Evolutionary conservation across 768 basidiomycete species (phyloP).

Genomic region (Calocera viscosa): DNA sequence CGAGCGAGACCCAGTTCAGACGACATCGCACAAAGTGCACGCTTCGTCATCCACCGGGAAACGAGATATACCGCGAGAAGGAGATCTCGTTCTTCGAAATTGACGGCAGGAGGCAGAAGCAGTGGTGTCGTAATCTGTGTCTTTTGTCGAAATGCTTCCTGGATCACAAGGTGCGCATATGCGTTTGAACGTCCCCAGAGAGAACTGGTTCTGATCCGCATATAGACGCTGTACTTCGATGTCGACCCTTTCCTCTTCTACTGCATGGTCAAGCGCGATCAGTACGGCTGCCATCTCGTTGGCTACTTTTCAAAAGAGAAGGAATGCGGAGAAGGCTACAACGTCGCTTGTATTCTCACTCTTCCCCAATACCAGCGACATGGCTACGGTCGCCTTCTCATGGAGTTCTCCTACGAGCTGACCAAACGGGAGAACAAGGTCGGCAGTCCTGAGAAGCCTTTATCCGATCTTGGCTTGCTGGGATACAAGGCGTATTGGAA

Average conservation of each 20-base stretch:
- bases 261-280: constrained; percentile 91
- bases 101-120: constrained; percentile 88
- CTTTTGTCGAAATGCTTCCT: constrained; percentile 95
- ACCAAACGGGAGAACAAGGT: constrained; percentile 93
- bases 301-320: constrained; percentile 99
- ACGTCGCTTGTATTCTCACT: constrained; percentile 97
- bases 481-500: constrained; percentile 95
- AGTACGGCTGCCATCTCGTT: constrained; percentile 81
- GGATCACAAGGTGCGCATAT: constrained; percentile 59
- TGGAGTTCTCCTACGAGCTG: constrained; percentile 96
- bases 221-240: constrained; percentile 97
- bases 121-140: constrained; percentile 95
- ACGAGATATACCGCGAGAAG: constrained; percentile 97
- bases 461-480: constrained; percentile 85
- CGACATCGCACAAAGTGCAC: constrained; percentile 87
- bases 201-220: constrained; percentile 12
- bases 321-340: constrained; percentile 94
- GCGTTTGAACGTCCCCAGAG: constrained; percentile 15
- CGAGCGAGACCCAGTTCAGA: constrained; percentile 77
- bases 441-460: constrained; percentile 94
- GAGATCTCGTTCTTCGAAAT: constrained; percentile 98
- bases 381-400: constrained; percentile 88
- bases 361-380: constrained; percentile 95
- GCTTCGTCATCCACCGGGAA: constrained; percentile 88
- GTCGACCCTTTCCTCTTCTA: constrained; percentile 99